Evolutionary conservation across 2,329 filamentous ascomycete genomes (phyloP).

Genomic region (Sporothrix dimorphospora): DNA sequence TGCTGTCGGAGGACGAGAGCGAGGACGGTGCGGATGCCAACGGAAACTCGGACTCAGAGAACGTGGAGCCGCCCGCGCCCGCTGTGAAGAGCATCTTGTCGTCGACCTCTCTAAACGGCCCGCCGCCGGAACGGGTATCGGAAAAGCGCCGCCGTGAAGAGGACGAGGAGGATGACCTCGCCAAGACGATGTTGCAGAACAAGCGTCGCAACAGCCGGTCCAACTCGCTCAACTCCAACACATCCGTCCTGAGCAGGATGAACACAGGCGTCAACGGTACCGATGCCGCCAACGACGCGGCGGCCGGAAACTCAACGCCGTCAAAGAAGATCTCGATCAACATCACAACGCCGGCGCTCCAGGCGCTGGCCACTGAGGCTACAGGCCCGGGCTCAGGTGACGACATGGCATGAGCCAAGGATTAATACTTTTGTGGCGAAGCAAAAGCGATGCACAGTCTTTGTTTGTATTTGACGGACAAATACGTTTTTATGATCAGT

Average conservation of each 20-base stretch:
- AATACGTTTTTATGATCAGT: background rate
- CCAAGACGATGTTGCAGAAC: conserved; percentile 72
- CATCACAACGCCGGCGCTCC: conserved; percentile 29
- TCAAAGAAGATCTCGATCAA: conserved; percentile 33
- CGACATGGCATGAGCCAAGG: conserved; percentile 25
- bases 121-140: conserved; percentile 74
- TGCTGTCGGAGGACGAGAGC: conserved; percentile 6
- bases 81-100: conserved; percentile 31
- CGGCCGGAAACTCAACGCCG: background rate
- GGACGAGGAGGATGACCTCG: conserved; percentile 90
- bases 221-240: conserved; percentile 41
- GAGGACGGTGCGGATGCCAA: background rate
- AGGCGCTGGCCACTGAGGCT: conserved; percentile 27
- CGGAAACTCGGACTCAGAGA: background rate
- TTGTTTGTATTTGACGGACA: background rate
- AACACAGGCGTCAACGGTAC: background rate
- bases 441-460: background rate
- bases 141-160: conserved; percentile 92
- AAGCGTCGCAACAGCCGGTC: conserved; percentile 61
- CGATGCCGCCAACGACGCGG: background rate
- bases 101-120: conserved; percentile 27
- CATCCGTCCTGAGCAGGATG: conserved; percentile 17
- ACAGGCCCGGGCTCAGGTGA: conserved; percentile 21
- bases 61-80: background rate
- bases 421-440: background rate